Conservation (phyloP, 805 yeast genomes). For the Zygosaccharomyces lentus region DNA sequence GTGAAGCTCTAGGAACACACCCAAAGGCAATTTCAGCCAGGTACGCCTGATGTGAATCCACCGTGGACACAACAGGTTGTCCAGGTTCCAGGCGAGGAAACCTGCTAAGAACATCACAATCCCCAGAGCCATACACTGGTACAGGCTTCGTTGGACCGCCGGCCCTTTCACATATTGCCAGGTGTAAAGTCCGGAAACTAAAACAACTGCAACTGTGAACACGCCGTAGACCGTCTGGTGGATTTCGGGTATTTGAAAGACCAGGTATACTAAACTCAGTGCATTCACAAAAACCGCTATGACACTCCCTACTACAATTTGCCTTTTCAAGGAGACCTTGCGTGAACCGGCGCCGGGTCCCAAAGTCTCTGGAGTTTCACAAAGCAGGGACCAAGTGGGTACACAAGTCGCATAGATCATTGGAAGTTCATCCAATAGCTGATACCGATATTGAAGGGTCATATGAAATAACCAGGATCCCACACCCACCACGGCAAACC, state of each 20-base stretch:
- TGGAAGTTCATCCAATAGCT: constrained; percentile 90
- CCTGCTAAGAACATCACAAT: constrained; percentile 64
- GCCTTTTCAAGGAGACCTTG: constrained; percentile 10
- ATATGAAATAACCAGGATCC: constrained; percentile 96
- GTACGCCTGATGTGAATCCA: constrained; percentile 57
- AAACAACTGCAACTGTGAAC: constrained; percentile 66
- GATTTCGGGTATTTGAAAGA: constrained; percentile 74
- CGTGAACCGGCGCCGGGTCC: constrained; percentile 1
- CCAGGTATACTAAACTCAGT: constrained; percentile 51
- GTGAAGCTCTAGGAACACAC: constrained; percentile 82
- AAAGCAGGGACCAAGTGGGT: constrained; percentile 81
- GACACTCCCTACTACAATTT: constrained; percentile 12
- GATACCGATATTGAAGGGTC: constrained; percentile 87
- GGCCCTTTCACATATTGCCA: constrained; percentile 51
- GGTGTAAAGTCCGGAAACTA: constrained; percentile 52
- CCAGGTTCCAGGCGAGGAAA: constrained; percentile 82
- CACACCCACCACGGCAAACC: constrained; percentile 84
- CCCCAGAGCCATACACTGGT: constrained; percentile 54
- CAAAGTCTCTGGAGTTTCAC: constrained; percentile 44
- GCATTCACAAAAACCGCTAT: constrained; percentile 18
- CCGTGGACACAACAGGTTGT: constrained; percentile 67
- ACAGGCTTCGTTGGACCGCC: constrained; percentile 46
- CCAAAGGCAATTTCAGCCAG: constrained; percentile 71
- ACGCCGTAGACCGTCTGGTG: constrained; percentile 84
- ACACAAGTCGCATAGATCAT: constrained; percentile 98